Conservation (phyloP, 768 basidiomycete genomes). For the Pleurotus tuber-regium region DNA sequence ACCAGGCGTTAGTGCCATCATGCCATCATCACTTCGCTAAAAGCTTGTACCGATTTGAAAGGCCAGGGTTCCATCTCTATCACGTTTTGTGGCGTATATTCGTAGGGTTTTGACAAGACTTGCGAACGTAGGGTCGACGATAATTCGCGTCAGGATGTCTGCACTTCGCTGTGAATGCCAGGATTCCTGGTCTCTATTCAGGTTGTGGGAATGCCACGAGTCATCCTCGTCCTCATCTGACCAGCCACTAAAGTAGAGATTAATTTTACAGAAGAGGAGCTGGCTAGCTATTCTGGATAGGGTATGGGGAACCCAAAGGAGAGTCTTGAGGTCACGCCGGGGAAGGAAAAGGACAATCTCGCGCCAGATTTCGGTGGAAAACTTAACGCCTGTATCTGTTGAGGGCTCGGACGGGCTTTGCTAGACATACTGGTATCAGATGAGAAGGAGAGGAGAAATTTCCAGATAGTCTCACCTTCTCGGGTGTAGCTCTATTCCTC, state of each 20-base stretch:
- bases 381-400: slow-evolving; percentile 44
- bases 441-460: neutral
- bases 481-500: slow-evolving; percentile 52
- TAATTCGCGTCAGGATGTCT: slow-evolving; percentile 66
- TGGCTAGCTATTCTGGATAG: slow-evolving; percentile 70
- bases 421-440: neutral
- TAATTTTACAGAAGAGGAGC: slow-evolving; percentile 60
- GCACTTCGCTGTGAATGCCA: slow-evolving; percentile 65
- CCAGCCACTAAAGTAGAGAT: slow-evolving; percentile 51
- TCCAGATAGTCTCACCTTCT: slow-evolving; percentile 42
- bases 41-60: slow-evolving; percentile 58
- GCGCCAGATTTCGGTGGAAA: slow-evolving; percentile 72
- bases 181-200: slow-evolving; percentile 35
- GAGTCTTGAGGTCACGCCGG: slow-evolving; percentile 59
- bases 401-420: slow-evolving; percentile 28
- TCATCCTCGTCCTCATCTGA: slow-evolving; percentile 26
- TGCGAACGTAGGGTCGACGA: slow-evolving; percentile 59
- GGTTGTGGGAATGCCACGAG: slow-evolving; percentile 14
- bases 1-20: neutral
- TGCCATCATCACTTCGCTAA: neutral
- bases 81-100: slow-evolving; percentile 52
- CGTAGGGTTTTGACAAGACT: slow-evolving; percentile 53
- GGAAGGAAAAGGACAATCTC: slow-evolving; percentile 64
- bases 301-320: slow-evolving; percentile 62
- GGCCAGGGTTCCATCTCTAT: slow-evolving; percentile 48